Conservation (phyloP, 306 rosid species). For the Lathyrus aphaca region DNA sequence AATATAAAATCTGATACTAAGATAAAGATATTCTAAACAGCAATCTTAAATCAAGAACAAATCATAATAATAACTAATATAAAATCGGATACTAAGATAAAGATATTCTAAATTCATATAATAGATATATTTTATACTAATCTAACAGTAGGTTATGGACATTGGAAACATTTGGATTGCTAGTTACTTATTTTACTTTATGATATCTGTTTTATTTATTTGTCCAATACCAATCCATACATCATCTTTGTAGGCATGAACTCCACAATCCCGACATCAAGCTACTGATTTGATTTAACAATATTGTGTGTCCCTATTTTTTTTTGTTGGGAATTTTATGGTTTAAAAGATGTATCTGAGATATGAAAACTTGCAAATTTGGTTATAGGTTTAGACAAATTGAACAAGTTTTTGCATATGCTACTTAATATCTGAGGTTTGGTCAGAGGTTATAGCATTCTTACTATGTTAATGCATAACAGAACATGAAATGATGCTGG, state of each 20-base stretch:
- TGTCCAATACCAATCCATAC: neutral
- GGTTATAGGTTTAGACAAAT: neutral
- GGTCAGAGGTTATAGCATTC: neutral
- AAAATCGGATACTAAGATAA: too few relatives aligned
- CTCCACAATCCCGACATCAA: neutral
- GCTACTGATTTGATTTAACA: slow-evolving; percentile 15
- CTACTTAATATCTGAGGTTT: slow-evolving; percentile 6
- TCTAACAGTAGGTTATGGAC: neutral
- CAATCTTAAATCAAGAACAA: too few relatives aligned
- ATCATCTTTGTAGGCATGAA: neutral
- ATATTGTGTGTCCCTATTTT: slow-evolving; percentile 7
- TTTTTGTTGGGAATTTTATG: neutral
- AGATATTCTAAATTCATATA: too few relatives aligned
- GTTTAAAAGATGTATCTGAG: neutral
- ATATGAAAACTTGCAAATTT: neutral
- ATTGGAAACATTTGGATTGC: neutral
- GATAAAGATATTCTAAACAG: too few relatives aligned
- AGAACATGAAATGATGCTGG: slow-evolving; percentile 5
- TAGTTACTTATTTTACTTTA: neutral
- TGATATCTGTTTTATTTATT: neutral
- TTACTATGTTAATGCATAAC: neutral
- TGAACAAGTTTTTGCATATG: slow-evolving; percentile 9
- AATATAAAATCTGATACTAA: too few relatives aligned
- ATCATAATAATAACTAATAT: too few relatives aligned
- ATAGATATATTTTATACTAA: too few relatives aligned